Evolutionary conservation across 2,329 filamentous ascomycete species (phyloP), one percentile per base, ranked within the genome.

Genomic region (Claviceps arundinis): DNA sequence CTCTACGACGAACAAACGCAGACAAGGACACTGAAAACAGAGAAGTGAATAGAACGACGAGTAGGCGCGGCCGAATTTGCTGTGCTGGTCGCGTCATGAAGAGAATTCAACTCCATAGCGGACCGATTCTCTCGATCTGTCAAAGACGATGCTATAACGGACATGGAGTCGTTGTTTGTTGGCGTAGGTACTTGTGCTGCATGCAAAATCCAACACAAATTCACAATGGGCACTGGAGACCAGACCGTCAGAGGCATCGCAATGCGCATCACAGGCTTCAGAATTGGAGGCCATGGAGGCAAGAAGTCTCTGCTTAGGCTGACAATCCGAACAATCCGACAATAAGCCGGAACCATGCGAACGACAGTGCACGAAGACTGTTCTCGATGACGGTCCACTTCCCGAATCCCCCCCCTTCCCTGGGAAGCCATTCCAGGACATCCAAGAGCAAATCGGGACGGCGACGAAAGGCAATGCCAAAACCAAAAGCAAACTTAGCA

Each of bases 291-390:
- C 16, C 1, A 3, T 19, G 41, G 11, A 43, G 19, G 17, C 8
- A 7, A 13, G 13, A 11, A 17, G 26, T 30, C 8, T 1, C 8
- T 9, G 26, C 3, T 30, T 9, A 30, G 26, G 26, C 26, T 30
- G 26, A 30, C 26, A 37, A 8, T 3, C 26, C 24, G 19, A 51
- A 30, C 26, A 37, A 8, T 3, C 26, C 24, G 19, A 51, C 52
- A 51, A 54, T 51, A 48, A 30, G 52, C 48, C 45, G 24, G 40
- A 49, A 51, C 52, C 49, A 54, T 54, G 14, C 37, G 40, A 48
- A 42, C 17, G 24, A 54, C 49, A 51, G 51, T 54, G 49, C 37
- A 14, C 30, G n/a, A 48, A 24, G 14, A 26, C 34, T 13, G 30
- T 9, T 9, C 8, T 34, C 8, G 30, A 34, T 4, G 30, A 34